Evolutionary conservation across 1,139 yeast species (phyloP).

Genomic region (Starmera stellimalicola): DNA sequence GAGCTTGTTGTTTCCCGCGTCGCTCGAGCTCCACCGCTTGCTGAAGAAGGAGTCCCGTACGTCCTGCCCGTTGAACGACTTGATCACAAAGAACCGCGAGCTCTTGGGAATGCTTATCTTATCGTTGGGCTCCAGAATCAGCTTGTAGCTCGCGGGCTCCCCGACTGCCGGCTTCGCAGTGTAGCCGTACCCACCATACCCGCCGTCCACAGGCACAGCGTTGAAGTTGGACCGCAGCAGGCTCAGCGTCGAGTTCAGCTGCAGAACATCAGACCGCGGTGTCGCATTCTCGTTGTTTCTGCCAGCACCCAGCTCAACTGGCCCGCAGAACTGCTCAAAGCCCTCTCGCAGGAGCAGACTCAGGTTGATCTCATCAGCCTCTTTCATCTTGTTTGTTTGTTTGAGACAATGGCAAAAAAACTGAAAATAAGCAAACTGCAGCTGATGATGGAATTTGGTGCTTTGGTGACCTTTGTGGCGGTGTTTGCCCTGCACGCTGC

Average conservation of each 20-base stretch:
- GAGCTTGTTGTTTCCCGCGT: constrained; percentile 43
- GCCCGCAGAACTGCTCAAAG: background rate
- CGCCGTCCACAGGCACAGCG: background rate
- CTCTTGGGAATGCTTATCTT: constrained; percentile 18
- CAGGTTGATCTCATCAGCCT: background rate
- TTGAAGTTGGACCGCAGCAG: background rate
- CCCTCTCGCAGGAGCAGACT: background rate
- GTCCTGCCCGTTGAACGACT: constrained; percentile 40
- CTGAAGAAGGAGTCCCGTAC: constrained; percentile 39
- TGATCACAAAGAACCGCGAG: constrained; percentile 45
- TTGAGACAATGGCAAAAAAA: background rate
- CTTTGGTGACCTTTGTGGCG: too few species aligned
- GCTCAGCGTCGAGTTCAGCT: background rate
- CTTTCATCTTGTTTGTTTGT: background rate
- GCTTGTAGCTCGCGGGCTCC: background rate
- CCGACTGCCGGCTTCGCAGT: background rate
- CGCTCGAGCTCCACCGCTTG: constrained; percentile 53
- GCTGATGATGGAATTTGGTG: too few species aligned
- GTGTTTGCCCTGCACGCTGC: too few species aligned
- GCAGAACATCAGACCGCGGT: background rate
- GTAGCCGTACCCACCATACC: background rate
- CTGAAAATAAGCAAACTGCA: too few species aligned
- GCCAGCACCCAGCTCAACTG: background rate
- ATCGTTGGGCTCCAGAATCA: constrained; percentile 6
- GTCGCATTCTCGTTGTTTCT: background rate